Evolutionary conservation across 176 grass and related monocot genomes (phyloP).

Genomic region (Hordeum vulgare): DNA sequence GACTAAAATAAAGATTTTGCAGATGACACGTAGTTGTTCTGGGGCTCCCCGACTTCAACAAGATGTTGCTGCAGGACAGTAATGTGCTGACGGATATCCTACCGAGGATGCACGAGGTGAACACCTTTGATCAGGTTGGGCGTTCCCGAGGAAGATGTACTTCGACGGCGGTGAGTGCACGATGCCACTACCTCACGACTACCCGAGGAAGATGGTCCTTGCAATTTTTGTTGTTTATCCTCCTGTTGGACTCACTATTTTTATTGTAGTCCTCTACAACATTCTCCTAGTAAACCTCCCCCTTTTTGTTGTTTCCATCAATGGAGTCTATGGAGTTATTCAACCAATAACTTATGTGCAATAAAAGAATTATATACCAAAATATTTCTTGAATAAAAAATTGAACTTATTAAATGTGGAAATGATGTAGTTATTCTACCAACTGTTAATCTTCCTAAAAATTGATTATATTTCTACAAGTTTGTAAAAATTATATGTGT

Average conservation of each 20-base stretch:
- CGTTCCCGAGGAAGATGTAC: conserved; percentile 50
- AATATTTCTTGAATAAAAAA: too few species aligned
- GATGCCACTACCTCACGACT: conserved; percentile 50
- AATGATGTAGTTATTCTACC: neutral
- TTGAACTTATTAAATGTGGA: too few species aligned
- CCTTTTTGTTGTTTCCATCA: too few species aligned
- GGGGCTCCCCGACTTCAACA: conserved; percentile 59
- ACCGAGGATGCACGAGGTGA: conserved; percentile 34
- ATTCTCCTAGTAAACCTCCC: too few species aligned
- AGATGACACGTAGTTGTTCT: conserved; percentile 61
- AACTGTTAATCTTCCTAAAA: neutral
- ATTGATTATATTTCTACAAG: neutral
- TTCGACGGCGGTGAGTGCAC: conserved; percentile 60
- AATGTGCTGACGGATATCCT: conserved; percentile 70
- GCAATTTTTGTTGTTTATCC: too few species aligned
- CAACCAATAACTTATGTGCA: too few species aligned
- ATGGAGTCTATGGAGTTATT: too few species aligned
- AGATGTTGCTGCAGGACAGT: conserved; percentile 60
- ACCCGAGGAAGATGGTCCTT: too few species aligned
- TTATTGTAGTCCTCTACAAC: too few species aligned
- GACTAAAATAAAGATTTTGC: neutral
- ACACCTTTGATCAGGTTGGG: conserved; percentile 57
- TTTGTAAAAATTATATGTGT: neutral
- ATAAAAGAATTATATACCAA: too few species aligned
- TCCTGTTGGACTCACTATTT: too few species aligned